Percentiles rank a stretch among this genome's conserved stretches.
Conservation (phyloP, 139 green algal species). For the Microglena sp. region DNA sequence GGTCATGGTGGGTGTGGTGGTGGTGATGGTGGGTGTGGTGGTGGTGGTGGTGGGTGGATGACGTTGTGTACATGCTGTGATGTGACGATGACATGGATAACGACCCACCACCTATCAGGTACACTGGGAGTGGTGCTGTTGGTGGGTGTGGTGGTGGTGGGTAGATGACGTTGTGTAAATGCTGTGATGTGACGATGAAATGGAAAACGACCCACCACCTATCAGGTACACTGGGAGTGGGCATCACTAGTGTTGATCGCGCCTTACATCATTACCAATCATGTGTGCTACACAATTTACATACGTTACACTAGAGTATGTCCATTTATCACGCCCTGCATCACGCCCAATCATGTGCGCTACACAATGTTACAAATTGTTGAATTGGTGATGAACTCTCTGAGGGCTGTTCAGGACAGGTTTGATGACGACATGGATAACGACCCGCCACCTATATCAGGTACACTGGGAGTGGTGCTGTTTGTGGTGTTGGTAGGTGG, state of each 20-base stretch:
- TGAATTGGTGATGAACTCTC: constrained; percentile 88
- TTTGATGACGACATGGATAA: constrained; percentile 66
- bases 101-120: constrained; percentile 69
- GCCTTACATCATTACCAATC: too few relatives aligned
- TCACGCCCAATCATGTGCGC: constrained; percentile 92
- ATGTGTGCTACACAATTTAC: too few relatives aligned
- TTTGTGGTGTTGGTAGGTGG: too few relatives aligned
- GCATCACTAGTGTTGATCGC: too few relatives aligned
- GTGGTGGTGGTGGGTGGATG: not conserved
- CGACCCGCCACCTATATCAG: constrained; percentile 72
- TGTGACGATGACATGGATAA: constrained; percentile 64
- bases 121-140: too few relatives aligned
- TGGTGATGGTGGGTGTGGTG: too few relatives aligned
- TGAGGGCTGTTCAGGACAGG: constrained; percentile 69
- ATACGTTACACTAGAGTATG: too few relatives aligned
- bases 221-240: too few relatives aligned
- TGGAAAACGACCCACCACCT: constrained; percentile 56
- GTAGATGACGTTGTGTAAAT: not conserved
- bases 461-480: too few relatives aligned
- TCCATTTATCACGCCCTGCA: constrained; percentile 92
- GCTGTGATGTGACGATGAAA: constrained; percentile 53
- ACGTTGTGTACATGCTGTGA: not conserved
- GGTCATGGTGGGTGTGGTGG: not conserved
- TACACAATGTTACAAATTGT: constrained; percentile 97
- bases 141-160: not conserved